These are phyloP conservation scores for Ceratobasidium papillatum DNA, from an alignment of 1,284 basidiomycete species.

Conservation along the genomic window DNA sequence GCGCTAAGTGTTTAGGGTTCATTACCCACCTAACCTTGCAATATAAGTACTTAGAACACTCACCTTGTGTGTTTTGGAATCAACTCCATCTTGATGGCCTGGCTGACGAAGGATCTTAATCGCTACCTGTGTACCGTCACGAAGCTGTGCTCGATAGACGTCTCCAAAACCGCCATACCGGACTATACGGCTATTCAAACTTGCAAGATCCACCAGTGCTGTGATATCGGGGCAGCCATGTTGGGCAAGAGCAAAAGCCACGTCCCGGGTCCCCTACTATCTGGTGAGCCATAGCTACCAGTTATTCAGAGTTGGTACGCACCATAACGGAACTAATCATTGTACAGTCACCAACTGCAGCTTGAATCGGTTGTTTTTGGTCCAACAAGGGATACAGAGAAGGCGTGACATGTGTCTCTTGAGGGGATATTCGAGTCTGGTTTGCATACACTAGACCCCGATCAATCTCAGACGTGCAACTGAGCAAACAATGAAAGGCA, in stretches of 20 bases:
- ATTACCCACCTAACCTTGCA: neutral
- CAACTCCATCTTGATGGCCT: no score
- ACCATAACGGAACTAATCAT: neutral
- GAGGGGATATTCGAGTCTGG: no score
- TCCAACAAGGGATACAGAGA: no score
- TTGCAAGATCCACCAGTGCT: neutral
- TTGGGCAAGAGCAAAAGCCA: neutral
- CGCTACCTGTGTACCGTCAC: neutral
- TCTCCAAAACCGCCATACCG: conserved; percentile 12
- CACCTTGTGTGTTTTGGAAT: conserved; percentile 2
- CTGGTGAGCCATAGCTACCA: no score
- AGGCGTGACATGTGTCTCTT: no score
- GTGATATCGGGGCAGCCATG: conserved; percentile 29
- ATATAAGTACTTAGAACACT: neutral
- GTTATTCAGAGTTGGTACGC: neutral
- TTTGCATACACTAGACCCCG: no score
- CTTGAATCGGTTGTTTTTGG: no score
- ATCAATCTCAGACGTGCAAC: no score
- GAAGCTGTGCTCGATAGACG: conserved; percentile 4
- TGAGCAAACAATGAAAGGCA: no score
- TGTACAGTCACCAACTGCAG: no score
- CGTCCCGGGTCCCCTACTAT: neutral
- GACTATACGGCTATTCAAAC: neutral
- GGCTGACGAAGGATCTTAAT: conserved; percentile 8
- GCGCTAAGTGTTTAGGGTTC: neutral